These are phyloP conservation scores for Globisporangium iwayamae DNA, from an alignment of 352 stramenopile species.

Conservation along the genomic window DNA sequence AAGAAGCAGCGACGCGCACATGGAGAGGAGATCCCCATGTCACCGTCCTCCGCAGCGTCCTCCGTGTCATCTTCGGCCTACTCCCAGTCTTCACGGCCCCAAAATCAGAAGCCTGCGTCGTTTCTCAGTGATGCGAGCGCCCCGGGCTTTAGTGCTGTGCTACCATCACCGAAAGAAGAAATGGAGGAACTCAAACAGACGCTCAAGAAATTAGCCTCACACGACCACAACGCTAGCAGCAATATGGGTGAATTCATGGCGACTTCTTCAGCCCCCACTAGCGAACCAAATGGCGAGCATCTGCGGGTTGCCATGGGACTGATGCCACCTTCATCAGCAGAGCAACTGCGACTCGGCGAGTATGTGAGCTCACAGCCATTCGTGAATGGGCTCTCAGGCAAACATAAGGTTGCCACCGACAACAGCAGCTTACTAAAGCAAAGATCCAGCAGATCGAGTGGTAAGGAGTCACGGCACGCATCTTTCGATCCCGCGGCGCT, in stretches of 20 bases:
- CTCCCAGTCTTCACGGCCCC: not conserved
- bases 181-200: slow-evolving; percentile 73
- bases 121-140: slow-evolving; percentile 9
- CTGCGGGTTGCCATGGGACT: slow-evolving; percentile 24
- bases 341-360: slow-evolving; percentile 25
- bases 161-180: slow-evolving; percentile 41
- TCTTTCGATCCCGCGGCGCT: slow-evolving; percentile 23
- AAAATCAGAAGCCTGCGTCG: slow-evolving; percentile 7
- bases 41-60: too few relatives aligned
- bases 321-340: slow-evolving; percentile 10
- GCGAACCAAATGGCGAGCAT: slow-evolving; percentile 18
- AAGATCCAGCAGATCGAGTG: not conserved
- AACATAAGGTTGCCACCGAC: slow-evolving; percentile 6
- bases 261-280: not conserved
- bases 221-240: slow-evolving; percentile 22
- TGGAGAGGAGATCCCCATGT: not conserved
- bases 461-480: slow-evolving; percentile 8
- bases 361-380: slow-evolving; percentile 15
- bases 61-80: not conserved
- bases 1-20: not conserved
- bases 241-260: not conserved
- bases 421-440: not conserved
- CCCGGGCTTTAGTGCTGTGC: slow-evolving; percentile 17
- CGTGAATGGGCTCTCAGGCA: not conserved
- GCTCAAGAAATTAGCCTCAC: slow-evolving; percentile 51